Percentiles rank a stretch among this genome's conserved stretches.
These are phyloP conservation scores for Chrysophaeum taylorii DNA, from an alignment of 352 stramenopile species.

Conservation along the genomic window DNA sequence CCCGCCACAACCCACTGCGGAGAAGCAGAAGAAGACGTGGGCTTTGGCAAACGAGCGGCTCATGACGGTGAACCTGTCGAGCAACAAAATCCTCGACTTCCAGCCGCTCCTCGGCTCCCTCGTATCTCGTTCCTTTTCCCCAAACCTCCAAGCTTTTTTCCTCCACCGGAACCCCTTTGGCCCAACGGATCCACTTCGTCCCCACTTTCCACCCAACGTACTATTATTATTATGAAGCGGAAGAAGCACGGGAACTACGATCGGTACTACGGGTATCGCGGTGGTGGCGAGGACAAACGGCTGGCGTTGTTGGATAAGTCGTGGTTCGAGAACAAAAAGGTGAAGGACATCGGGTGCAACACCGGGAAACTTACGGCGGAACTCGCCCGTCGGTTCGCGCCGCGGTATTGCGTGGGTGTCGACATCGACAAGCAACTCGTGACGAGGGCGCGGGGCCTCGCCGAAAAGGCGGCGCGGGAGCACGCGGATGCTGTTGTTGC, in stretches of 20 bases:
- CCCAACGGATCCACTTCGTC: too few relatives aligned
- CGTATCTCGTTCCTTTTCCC: too few relatives aligned
- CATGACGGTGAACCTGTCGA: too few relatives aligned
- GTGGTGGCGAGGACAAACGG: slow-evolving; percentile 39
- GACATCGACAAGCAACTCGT: slow-evolving; percentile 59
- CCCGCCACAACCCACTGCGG: too few relatives aligned
- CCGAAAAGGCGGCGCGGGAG: neutral
- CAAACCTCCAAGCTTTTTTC: too few relatives aligned
- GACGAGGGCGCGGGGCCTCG: slow-evolving; percentile 38
- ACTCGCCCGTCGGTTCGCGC: slow-evolving; percentile 41
- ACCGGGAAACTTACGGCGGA: slow-evolving; percentile 59
- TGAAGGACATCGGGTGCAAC: slow-evolving; percentile 64
- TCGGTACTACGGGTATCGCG: slow-evolving; percentile 12
- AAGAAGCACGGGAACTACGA: slow-evolving; percentile 9
- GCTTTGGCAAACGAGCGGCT: too few relatives aligned
- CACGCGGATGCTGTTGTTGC: slow-evolving; percentile 49
- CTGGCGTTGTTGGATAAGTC: slow-evolving; percentile 46
- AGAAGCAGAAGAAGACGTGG: too few relatives aligned
- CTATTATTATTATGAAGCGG: too few relatives aligned
- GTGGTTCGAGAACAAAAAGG: slow-evolving; percentile 55
- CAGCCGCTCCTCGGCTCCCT: too few relatives aligned
- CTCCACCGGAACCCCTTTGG: too few relatives aligned
- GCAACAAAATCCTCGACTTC: too few relatives aligned
- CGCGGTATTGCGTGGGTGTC: slow-evolving; percentile 52
- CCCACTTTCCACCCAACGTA: too few relatives aligned